Conservation (phyloP, 1,139 yeast genomes). For the Yamadazyma atlantica region DNA sequence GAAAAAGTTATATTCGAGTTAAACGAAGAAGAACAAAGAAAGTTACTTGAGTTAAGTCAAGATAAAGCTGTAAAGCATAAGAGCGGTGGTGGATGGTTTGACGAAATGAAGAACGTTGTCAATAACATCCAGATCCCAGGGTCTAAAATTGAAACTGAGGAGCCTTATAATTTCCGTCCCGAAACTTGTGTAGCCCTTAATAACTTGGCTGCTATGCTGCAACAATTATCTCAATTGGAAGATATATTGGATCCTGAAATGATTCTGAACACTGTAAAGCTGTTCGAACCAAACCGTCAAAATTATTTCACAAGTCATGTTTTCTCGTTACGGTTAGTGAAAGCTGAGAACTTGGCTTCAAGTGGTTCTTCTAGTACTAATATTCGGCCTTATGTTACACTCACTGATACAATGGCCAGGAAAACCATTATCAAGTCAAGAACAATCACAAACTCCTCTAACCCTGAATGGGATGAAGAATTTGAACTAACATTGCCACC, state of each 20-base stretch:
- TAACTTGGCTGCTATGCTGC: constrained; percentile 63
- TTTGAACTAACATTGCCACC: constrained; percentile 60
- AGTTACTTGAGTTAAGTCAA: constrained; percentile 19
- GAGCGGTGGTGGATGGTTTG: constrained; percentile 40
- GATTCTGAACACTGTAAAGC: constrained; percentile 48
- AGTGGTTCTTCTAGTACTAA: constrained; percentile 35
- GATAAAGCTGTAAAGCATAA: constrained; percentile 26
- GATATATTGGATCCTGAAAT: constrained; percentile 60
- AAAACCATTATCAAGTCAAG: constrained; percentile 72
- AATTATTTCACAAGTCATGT: constrained; percentile 49
- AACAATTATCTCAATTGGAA: constrained; percentile 60
- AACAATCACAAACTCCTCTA: constrained; percentile 56
- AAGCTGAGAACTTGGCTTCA: constrained; percentile 69
- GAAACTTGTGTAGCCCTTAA: constrained; percentile 76
- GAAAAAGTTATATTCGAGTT: constrained; percentile 50
- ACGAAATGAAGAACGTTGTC: constrained; percentile 49
- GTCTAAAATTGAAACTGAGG: constrained; percentile 38
- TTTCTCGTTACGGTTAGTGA: constrained; percentile 63
- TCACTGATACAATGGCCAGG: constrained; percentile 60
- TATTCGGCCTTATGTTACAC: constrained; percentile 66
- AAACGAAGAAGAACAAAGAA: constrained; percentile 35
- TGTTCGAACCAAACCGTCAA: constrained; percentile 30
- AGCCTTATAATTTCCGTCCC: constrained; percentile 60
- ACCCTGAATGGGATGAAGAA: constrained; percentile 90
- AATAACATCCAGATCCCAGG: constrained; percentile 37